Base-by-base conservation (phyloP, 192 early-diverging fungal species). In the Coemansia aciculifera region DNA sequence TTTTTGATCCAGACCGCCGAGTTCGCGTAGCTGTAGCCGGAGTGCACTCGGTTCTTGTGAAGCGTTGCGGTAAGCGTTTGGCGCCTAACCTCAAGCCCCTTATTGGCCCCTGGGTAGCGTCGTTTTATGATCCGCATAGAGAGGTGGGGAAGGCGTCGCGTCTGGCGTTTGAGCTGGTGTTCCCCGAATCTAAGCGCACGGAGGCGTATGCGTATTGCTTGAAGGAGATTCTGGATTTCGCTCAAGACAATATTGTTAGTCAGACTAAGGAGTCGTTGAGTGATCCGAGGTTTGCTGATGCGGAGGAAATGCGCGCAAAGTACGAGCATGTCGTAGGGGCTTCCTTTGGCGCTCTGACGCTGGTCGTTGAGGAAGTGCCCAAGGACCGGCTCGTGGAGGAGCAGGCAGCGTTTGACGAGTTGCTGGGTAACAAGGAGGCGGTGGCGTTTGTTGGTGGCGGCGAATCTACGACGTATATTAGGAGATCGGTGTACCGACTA, bases 221-320 rank as follows among this genome's bases (percentile, higher is more conserved):
- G 52, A 70, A 72, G 15, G 91, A 93, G 44, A 89, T 97, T 19
- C 51, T 95, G 6, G 84, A 84, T 6, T 94, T 85, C 77, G 82
- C 90, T 1, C 67, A 74, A 0, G 91, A 94, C 29, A 87, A 87
- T 27, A 70, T 96, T 17, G 66, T 94, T 5, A 75, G 88, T 27
- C 91, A 95, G 67, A 91, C 93, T 1, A 82, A 89, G 0, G 93
- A 96, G 59, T 93, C 90, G 1, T 60, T 95, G 63, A 94, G 93
- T 89, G 77, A 79, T 29, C 59, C 77, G 27, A 83, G 74, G 78
- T 78, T 72, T 62, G 37, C 65, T 8, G 59, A 64, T 19, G 63
- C 65, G 11, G 72, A 73, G 63, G 71, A 84, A 34, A 71, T 81
- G 71, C 80, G 67, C 49, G 64, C 68, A 62, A 78, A 75, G 61